Evolutionary conservation across 306 rosid species (phyloP), one percentile per base, ranked within the genome.

Genomic region (Quercus agrifolia): DNA sequence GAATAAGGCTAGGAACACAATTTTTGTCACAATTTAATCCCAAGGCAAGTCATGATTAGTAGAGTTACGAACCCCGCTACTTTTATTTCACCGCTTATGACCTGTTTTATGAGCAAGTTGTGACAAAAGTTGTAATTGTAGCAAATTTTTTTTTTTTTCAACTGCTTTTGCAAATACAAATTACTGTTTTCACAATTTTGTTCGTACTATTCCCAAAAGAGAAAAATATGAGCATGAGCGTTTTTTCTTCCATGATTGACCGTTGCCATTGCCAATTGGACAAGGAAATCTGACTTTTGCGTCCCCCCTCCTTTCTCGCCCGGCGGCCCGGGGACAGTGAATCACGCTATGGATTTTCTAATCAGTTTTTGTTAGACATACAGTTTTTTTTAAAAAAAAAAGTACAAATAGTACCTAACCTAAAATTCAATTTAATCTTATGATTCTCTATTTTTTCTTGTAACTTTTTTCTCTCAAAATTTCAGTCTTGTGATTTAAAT

Each of bases 51-150:
- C 0, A 8, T 41, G 1, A 2, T 41, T 0, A 0, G 46, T 7
- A 0, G 12, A 41, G 3, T 41, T 41, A 1, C 7, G 0, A 0
- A 8, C 0, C 0, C 1, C 0, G 8, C 0, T 0, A 41, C 0
- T 38, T 38, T 38, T 38, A 38, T 38, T 38, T 2, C 0, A 8
- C 0, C 0, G 2, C 0, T 41, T 2, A 41, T 8, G 0, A 8
- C 1, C 8, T 41, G 46, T 2, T 0, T 0, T 0, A 0, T 41
- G 0, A 38, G 3, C 0, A 8, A 41, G 0, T 41, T 41, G 0
- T 0, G 2, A 0, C 0, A 41, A 41, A 41, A 41, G 0, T 41
- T 41, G 12, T 41, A 0, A 0, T 41, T 0, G 0, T 41, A 41
- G 11, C 0, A 2, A 2, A 21, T 0, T 41, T 7, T 38, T 2